phyloP scores from a whole-genome alignment of 192 early-diverging fungal species.

The Phlyctochytrium arcticum region DNA sequence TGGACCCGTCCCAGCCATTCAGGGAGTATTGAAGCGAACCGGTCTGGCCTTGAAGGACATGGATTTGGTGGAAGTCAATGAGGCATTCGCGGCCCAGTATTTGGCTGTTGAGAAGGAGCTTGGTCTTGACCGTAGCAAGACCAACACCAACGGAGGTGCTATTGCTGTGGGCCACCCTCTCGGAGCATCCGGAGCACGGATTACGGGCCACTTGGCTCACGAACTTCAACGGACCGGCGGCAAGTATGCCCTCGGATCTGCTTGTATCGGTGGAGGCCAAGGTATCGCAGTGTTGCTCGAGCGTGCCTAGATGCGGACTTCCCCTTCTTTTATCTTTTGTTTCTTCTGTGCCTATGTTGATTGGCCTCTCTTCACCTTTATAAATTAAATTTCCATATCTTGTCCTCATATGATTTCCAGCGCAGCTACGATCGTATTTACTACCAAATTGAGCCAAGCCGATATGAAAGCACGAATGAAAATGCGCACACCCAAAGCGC shows the following conservation, averaged over 20 bases:
- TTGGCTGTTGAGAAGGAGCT: slow-evolving; percentile 87
- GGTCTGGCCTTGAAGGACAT: slow-evolving; percentile 77
- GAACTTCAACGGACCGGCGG: slow-evolving; percentile 75
- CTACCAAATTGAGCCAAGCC: too few relatives aligned
- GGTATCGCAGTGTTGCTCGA: slow-evolving; percentile 74
- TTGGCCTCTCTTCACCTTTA: too few relatives aligned
- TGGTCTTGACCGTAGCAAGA: slow-evolving; percentile 69
- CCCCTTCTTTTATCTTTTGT: slow-evolving; percentile 37
- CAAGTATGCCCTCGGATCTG: slow-evolving; percentile 88
- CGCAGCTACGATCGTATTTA: too few relatives aligned
- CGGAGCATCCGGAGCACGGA: slow-evolving; percentile 92
- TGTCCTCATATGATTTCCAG: too few relatives aligned
- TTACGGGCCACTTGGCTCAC: slow-evolving; percentile 82
- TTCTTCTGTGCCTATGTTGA: not conserved
- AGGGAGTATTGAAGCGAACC: slow-evolving; percentile 76
- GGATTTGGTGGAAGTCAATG: slow-evolving; percentile 93
- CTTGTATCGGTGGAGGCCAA: slow-evolving; percentile 95
- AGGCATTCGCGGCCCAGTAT: slow-evolving; percentile 96
- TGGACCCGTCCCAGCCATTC: slow-evolving; percentile 90
- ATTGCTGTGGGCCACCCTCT: slow-evolving; percentile 91
- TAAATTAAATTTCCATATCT: too few relatives aligned
- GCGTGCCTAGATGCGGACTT: slow-evolving; percentile 37
- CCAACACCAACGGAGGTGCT: slow-evolving; percentile 89
- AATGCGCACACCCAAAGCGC: too few relatives aligned
- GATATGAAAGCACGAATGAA: too few relatives aligned